Evolutionary conservation across 768 basidiomycete genomes (phyloP).

Genomic region (Kwoniella europaea): DNA sequence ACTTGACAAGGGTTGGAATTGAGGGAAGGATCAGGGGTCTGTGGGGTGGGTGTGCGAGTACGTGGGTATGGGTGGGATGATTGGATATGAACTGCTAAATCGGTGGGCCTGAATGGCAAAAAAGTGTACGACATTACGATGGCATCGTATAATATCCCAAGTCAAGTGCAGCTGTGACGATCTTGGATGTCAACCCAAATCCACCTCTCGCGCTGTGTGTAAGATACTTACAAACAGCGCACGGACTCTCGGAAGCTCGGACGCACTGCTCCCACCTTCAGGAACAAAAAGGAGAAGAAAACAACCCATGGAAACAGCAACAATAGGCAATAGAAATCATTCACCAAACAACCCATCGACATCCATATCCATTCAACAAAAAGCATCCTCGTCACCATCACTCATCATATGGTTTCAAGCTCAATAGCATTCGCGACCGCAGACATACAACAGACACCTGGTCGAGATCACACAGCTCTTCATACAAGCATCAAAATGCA

Average conservation of each 20-base stretch:
- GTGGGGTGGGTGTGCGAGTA: conserved; percentile 66
- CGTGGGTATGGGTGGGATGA: conserved; percentile 60
- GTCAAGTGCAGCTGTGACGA: too few relatives aligned
- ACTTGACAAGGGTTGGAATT: conserved; percentile 61
- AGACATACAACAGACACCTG: background rate
- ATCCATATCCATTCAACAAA: conserved; percentile 7
- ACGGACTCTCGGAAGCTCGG: background rate
- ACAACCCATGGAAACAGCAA: background rate
- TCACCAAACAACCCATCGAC: background rate
- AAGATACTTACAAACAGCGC: background rate
- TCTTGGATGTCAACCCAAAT: background rate
- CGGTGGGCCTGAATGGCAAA: too few relatives aligned
- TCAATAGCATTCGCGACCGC: background rate
- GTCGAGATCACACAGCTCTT: background rate
- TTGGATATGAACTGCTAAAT: too few relatives aligned
- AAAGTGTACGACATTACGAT: too few relatives aligned
- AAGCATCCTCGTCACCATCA: background rate
- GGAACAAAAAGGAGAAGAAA: conserved; percentile 1
- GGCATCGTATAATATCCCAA: too few relatives aligned
- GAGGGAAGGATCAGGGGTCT: conserved; percentile 38
- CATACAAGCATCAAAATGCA: background rate
- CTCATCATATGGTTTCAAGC: background rate
- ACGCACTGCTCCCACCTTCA: background rate
- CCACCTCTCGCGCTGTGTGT: background rate
- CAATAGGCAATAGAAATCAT: background rate